Evolutionary conservation across 2,329 filamentous ascomycete genomes (phyloP).

Genomic region (Monosporascus cannonballus): DNA sequence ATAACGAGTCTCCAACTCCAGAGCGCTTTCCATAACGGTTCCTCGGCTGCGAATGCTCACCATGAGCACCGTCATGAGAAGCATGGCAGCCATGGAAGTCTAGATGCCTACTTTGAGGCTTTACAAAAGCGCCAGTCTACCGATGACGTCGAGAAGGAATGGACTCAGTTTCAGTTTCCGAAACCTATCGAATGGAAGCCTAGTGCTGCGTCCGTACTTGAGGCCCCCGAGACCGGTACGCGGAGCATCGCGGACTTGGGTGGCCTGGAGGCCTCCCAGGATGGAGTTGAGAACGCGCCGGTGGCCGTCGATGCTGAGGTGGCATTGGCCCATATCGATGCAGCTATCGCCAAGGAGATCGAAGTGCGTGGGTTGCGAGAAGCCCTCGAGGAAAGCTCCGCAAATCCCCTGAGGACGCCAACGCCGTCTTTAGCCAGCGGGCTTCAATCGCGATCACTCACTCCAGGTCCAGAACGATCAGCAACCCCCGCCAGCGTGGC

Average conservation of each 20-base stretch:
- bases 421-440: slow-evolving; percentile 32
- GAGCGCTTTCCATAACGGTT: slow-evolving; percentile 64
- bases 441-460: slow-evolving; percentile 33
- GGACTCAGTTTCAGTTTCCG: slow-evolving; percentile 86
- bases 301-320: slow-evolving; percentile 45
- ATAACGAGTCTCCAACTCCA: slow-evolving; percentile 64
- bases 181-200: slow-evolving; percentile 87
- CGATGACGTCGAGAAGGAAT: slow-evolving; percentile 69
- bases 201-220: slow-evolving; percentile 46
- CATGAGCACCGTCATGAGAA: slow-evolving; percentile 53
- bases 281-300: slow-evolving; percentile 27
- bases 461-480: slow-evolving; percentile 35
- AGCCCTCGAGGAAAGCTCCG: slow-evolving; percentile 20
- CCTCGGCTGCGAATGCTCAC: slow-evolving; percentile 43
- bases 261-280: slow-evolving; percentile 19
- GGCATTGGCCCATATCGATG: slow-evolving; percentile 75
- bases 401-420: slow-evolving; percentile 29
- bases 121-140: slow-evolving; percentile 59
- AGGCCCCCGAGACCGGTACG: slow-evolving; percentile 53
- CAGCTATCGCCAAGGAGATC: slow-evolving; percentile 72
- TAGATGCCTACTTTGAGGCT: slow-evolving; percentile 89
- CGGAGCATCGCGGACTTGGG: slow-evolving; percentile 36
- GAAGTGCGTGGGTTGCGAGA: slow-evolving; percentile 26
- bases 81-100: slow-evolving; percentile 49
- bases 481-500: slow-evolving; percentile 40